Conservation (phyloP, 805 yeast species). For the Cyberlindnera subsufficiens region DNA sequence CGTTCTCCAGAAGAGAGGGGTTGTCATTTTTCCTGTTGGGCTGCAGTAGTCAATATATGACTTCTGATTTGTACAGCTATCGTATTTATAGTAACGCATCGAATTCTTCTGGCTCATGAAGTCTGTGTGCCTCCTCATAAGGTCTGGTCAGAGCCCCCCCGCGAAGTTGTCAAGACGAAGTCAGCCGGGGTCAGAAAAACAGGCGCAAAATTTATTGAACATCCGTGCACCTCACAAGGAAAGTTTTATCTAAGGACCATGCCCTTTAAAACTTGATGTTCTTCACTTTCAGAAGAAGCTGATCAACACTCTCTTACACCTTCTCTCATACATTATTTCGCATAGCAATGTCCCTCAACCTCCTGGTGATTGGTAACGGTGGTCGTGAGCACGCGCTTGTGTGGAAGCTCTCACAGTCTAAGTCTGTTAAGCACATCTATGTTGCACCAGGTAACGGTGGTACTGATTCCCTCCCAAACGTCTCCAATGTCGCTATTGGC, state of each 20-base stretch:
- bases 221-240: conserved; percentile 1
- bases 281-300: neutral
- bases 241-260: neutral
- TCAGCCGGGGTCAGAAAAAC: conserved; percentile 1
- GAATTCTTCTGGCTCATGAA: too few species aligned
- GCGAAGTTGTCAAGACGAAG: neutral
- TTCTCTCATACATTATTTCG: neutral
- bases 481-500: conserved; percentile 65
- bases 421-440: conserved; percentile 61
- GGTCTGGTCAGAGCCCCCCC: too few species aligned
- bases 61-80: too few species aligned
- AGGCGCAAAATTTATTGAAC: neutral
- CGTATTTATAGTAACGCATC: too few species aligned
- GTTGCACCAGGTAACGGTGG: conserved; percentile 99
- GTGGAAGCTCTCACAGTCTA: conserved; percentile 83
- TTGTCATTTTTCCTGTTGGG: too few species aligned
- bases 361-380: conserved; percentile 92
- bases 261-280: neutral
- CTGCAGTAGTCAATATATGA: too few species aligned
- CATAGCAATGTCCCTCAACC: conserved; percentile 37
- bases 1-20: too few species aligned
- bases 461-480: conserved; percentile 54
- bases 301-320: too few species aligned
- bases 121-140: too few species aligned
- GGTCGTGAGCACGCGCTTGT: conserved; percentile 98